Percentiles rank a stretch among this genome's conserved stretches.
These are phyloP conservation scores for Salvia rosmarinus DNA, from an alignment of 257 asterid species.

Conservation along the genomic window DNA sequence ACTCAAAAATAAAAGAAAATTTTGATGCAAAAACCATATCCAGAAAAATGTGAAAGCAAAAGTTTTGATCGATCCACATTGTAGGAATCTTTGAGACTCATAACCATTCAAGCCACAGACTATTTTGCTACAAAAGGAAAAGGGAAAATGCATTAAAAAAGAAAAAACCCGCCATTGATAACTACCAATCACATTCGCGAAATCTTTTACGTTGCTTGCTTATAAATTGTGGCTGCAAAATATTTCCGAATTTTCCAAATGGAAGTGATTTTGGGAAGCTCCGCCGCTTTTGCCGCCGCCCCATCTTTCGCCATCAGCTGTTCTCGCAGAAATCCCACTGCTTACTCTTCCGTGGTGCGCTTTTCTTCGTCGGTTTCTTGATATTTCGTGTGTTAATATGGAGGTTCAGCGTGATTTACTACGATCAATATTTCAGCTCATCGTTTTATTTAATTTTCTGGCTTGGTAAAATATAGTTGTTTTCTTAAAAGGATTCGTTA, in stretches of 20 bases:
- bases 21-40: too few relatives aligned
- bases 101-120: conserved; percentile 25
- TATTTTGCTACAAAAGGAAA: not conserved
- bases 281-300: conserved; percentile 39
- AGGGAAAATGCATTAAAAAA: not conserved
- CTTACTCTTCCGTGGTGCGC: conserved; percentile 44
- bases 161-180: conserved; percentile 29
- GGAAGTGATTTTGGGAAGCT: conserved; percentile 56
- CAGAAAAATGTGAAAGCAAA: too few relatives aligned
- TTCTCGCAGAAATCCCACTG: conserved; percentile 34
- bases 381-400: not conserved
- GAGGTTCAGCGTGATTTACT: not conserved
- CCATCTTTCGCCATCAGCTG: conserved; percentile 32
- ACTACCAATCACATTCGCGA: conserved; percentile 8
- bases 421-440: not conserved
- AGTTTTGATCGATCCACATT: conserved; percentile 6
- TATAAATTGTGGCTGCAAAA: conserved; percentile 40
- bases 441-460: not conserved
- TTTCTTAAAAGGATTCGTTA: not conserved
- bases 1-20: too few relatives aligned
- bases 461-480: not conserved
- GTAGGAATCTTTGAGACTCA: not conserved
- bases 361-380: not conserved
- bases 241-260: conserved; percentile 39
- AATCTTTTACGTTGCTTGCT: not conserved